Evolutionary conservation across 352 stramenopile species (phyloP).

Genomic region (Phytophthora pseudosyringae): DNA sequence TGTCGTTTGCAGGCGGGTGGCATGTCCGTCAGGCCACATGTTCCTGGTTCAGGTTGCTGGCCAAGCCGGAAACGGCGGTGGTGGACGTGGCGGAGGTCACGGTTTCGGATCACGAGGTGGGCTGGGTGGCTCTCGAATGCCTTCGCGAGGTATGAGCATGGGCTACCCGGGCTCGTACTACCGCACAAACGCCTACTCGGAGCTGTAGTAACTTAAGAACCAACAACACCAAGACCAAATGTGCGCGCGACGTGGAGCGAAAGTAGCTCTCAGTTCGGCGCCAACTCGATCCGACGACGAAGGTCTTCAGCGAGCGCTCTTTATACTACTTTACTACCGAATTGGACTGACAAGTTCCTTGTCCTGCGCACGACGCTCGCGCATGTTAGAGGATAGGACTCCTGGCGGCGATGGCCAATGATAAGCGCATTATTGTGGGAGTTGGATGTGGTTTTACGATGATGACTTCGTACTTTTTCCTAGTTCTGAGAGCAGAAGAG

Average conservation of each 20-base stretch:
- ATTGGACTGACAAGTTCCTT: conserved; percentile 2
- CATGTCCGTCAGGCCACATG: conserved; percentile 86
- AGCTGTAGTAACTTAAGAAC: conserved; percentile 51
- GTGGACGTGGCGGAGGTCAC: conserved; percentile 26
- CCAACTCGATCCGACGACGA: conserved; percentile 21
- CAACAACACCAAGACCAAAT: conserved; percentile 24
- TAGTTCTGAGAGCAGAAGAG: background rate
- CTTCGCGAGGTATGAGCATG: conserved; percentile 48
- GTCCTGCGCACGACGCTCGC: conserved; percentile 8
- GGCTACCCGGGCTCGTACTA: conserved; percentile 65
- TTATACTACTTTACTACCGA: conserved; percentile 24
- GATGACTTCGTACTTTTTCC: background rate
- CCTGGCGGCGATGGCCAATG: conserved; percentile 11
- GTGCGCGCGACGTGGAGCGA: conserved; percentile 25
- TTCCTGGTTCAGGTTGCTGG: conserved; percentile 84
- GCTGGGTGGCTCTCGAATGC: conserved; percentile 24
- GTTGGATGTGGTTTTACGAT: conserved; percentile 4
- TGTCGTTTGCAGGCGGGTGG: conserved; percentile 59
- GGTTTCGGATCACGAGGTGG: conserved; percentile 36
- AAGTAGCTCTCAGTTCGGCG: conserved; percentile 22
- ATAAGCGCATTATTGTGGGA: conserved; percentile 16
- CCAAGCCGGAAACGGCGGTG: conserved; percentile 34
- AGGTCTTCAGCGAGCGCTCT: conserved; percentile 15
- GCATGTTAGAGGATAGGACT: conserved; percentile 22
- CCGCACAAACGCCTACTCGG: conserved; percentile 61